Conservation (phyloP, 2,329 filamentous ascomycete genomes). For the Elsinoe ampelina region DNA sequence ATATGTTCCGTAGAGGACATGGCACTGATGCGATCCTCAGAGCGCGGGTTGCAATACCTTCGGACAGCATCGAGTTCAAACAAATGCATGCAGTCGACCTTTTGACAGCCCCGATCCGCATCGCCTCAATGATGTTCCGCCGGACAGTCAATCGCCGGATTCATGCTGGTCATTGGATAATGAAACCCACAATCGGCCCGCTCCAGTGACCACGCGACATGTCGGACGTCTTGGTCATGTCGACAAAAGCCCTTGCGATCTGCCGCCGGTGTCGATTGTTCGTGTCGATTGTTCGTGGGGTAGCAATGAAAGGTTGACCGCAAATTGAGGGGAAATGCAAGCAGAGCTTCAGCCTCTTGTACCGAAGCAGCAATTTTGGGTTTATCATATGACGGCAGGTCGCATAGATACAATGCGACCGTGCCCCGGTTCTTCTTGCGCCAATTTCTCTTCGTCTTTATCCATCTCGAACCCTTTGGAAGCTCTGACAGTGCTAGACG, state of each 20-base stretch:
- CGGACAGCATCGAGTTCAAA: not conserved
- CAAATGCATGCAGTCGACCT: constrained; percentile 4
- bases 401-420: not conserved
- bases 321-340: not conserved
- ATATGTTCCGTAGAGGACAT: constrained; percentile 7
- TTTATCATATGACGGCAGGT: constrained; percentile 8
- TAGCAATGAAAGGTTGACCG: not conserved
- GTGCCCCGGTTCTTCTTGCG: not conserved
- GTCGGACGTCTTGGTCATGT: not conserved
- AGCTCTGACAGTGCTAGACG: not conserved
- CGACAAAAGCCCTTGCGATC: constrained; percentile 2
- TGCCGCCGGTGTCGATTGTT: constrained; percentile 8
- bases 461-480: not conserved
- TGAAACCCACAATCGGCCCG: not conserved
- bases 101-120: not conserved
- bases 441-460: not conserved
- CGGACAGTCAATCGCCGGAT: not conserved
- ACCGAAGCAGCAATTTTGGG: not conserved
- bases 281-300: constrained; percentile 11
- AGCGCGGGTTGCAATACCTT: not conserved
- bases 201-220: constrained; percentile 11
- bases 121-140: not conserved
- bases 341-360: not conserved
- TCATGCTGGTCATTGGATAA: not conserved
- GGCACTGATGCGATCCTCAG: not conserved